Conservation (phyloP, 352 stramenopile genomes). For the Globisporangium abappressorium region DNA sequence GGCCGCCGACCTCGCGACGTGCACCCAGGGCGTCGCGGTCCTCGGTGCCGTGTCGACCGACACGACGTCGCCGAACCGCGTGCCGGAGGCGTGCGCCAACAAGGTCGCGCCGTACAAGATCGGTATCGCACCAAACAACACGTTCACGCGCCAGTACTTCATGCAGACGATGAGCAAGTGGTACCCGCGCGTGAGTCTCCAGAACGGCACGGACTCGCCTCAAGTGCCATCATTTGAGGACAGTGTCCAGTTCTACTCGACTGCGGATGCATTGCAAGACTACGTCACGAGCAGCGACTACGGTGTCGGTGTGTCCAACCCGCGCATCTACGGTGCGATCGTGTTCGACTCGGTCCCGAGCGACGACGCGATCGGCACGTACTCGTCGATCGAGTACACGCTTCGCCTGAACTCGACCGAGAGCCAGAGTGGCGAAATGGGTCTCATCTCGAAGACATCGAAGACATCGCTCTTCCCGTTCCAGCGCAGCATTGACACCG, state of each 20-base stretch:
- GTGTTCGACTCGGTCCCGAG: too few species aligned
- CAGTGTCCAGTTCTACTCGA: background rate
- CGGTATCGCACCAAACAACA: constrained; percentile 43
- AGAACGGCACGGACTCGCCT: constrained; percentile 4
- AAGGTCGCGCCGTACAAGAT: constrained; percentile 62
- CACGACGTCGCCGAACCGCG: constrained; percentile 26
- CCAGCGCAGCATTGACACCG: too few species aligned
- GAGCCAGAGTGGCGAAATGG: too few species aligned
- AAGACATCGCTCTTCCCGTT: too few species aligned
- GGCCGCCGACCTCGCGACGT: constrained; percentile 24
- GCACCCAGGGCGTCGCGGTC: constrained; percentile 26
- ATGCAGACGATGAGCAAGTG: constrained; percentile 37
- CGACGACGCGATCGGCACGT: too few species aligned
- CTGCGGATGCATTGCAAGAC: too few species aligned
- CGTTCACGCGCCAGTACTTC: constrained; percentile 64
- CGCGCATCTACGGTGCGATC: too few species aligned
- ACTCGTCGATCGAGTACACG: too few species aligned
- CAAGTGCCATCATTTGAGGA: background rate
- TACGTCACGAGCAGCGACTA: too few species aligned
- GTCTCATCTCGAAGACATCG: too few species aligned
- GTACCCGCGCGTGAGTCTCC: constrained; percentile 37
- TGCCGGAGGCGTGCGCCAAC: constrained; percentile 31
- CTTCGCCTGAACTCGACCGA: too few species aligned
- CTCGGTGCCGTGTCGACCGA: constrained; percentile 35
- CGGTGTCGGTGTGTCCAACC: too few species aligned